Base-by-base conservation (phyloP, 495 filamentous ascomycete species). In the Delitschia confertaspora region DNA sequence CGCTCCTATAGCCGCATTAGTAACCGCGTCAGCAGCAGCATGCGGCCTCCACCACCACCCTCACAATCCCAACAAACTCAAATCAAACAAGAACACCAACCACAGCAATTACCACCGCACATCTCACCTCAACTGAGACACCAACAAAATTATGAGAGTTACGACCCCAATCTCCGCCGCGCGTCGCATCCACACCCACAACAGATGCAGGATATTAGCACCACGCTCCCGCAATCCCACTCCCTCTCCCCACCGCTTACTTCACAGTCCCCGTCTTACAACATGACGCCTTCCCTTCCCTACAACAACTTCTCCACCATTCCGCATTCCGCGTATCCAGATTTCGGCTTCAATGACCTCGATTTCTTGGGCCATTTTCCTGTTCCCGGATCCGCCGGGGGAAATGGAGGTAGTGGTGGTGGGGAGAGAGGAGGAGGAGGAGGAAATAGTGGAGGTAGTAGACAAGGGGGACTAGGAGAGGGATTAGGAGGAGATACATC, bases 301-400 rank as follows among this genome's bases (percentile, higher is more conserved):
- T 49, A 47, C 49, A 44, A 31, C 27, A 51, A 39, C 21, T 47
- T 51, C 42, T 33, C 49, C 19, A 7, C 7, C 26, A 7, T 13
- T 7, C 26, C 7, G n/a, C 26, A 29, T 10, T 39, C 38, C 17
- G 42, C 37, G 1, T 56, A 65, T n/a, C 47, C 40, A 7, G 66
- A 67, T 19, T 62, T 69, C 23, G 55, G 49, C 18, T 58, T 60
- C 45, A 49, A 42, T 16, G 58, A 60, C 23, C 56, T 62, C 18
- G 54, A 55, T 18, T 62, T 60, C 39, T 31, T 62, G 7, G 60
- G 60, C 42, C 29, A 45, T 1, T 59, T 59, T 13, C 60, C 58
- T 3, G 47, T 55, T 11, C 38, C 41, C 32, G 42, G 49, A n/a
- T 25, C 39, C 11, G 42, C 33, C 25, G 33, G 30, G 14, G 49